A percentile compares a stretch with the other conserved stretches of the same genome.
Conservation (phyloP, 2,329 filamentous ascomycete genomes). For the Sporothrix curviconia region DNA sequence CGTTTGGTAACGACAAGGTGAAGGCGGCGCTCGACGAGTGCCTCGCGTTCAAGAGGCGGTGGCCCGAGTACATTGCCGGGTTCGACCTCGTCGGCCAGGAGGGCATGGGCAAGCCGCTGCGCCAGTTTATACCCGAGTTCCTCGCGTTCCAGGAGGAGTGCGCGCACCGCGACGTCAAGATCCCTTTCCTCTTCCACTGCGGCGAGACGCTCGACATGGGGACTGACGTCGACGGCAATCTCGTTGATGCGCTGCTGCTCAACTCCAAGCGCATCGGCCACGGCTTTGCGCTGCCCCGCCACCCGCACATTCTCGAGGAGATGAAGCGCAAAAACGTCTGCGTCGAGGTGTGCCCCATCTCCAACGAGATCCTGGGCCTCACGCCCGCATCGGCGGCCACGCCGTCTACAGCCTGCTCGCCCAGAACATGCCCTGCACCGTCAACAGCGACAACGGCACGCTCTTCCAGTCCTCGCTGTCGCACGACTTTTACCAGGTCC, state of each 20-base stretch:
- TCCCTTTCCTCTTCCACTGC: constrained; percentile 71
- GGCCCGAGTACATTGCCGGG: constrained; percentile 56
- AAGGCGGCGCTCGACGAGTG: constrained; percentile 53
- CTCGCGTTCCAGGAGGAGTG: constrained; percentile 51
- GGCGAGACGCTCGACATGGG: constrained; percentile 67
- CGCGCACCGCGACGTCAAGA: constrained; percentile 39
- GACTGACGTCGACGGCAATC: constrained; percentile 57
- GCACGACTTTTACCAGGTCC: constrained; percentile 71
- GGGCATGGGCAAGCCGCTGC: constrained; percentile 51
- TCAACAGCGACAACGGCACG: constrained; percentile 70
- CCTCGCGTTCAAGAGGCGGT: constrained; percentile 50
- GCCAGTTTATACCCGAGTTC: constrained; percentile 48
- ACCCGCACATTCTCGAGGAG: constrained; percentile 57
- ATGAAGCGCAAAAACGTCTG: constrained; percentile 61
- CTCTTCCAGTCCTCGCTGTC: constrained; percentile 65
- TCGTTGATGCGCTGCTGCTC: constrained; percentile 61
- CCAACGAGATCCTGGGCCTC: constrained; percentile 67
- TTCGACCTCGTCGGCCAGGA: constrained; percentile 69
- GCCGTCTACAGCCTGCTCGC: constrained; percentile 61
- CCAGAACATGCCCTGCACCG: constrained; percentile 65
- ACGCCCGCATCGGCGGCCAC: constrained; percentile 59
- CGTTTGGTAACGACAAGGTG: constrained; percentile 45
- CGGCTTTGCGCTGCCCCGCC: constrained; percentile 62
- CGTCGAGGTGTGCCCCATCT: constrained; percentile 71
- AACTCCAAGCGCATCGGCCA: constrained; percentile 66